phyloP scores from a whole-genome alignment of 768 basidiomycete species.

The Pleurotus giganteus region DNA sequence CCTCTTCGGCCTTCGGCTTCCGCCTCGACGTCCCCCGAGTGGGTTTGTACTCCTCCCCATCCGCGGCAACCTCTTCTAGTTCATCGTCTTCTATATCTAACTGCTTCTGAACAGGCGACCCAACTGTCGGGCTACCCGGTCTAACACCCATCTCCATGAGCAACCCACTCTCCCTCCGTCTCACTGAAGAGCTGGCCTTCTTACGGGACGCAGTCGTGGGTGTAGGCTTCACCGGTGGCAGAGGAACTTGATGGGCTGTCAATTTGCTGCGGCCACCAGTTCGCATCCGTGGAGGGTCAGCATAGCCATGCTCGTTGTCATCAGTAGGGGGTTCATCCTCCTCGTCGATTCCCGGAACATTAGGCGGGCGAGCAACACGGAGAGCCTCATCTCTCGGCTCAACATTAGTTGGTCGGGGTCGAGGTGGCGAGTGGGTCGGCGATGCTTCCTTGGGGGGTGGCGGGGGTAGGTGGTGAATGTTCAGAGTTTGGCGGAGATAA shows the following conservation, averaged over 20 bases:
- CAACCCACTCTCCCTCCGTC: slow-evolving; percentile 52
- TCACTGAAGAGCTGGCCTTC: neutral
- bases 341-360: slow-evolving; percentile 63
- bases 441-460: slow-evolving; percentile 22
- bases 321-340: slow-evolving; percentile 62
- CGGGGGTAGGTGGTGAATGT: slow-evolving; percentile 31
- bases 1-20: slow-evolving; percentile 18
- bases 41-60: neutral
- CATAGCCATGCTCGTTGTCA: slow-evolving; percentile 25
- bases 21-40: neutral
- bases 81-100: slow-evolving; percentile 60
- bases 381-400: slow-evolving; percentile 43
- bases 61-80: slow-evolving; percentile 40
- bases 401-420: slow-evolving; percentile 29
- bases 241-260: slow-evolving; percentile 33
- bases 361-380: slow-evolving; percentile 64
- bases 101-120: slow-evolving; percentile 55
- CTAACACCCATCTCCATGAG: slow-evolving; percentile 41
- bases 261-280: slow-evolving; percentile 4
- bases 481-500: slow-evolving; percentile 62
- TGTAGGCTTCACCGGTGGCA: slow-evolving; percentile 15
- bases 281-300: neutral
- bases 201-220: slow-evolving; percentile 10
- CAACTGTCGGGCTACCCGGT: slow-evolving; percentile 67
- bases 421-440: slow-evolving; percentile 46